Base-by-base conservation (phyloP, 805 yeast genomes). In the Kazachstania viticola region DNA sequence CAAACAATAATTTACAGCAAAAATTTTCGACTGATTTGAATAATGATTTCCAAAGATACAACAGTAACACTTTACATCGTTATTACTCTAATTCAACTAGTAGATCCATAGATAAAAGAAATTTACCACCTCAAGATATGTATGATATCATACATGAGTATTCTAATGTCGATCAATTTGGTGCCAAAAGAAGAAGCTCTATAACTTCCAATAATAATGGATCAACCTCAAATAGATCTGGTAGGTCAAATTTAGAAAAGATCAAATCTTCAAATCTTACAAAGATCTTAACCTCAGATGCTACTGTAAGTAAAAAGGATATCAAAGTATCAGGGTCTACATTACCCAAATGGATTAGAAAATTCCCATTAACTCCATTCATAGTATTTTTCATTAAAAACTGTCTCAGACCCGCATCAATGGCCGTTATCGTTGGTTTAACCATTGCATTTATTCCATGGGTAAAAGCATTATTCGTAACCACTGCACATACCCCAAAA, bases 381-480 rank as follows among this genome's bases (percentile, higher is more conserved):
- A 17, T 49, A 5, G 52, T 46, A 2, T 63, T 58, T 37, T 52
- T 65, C 32, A 15, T 60, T 4, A 67, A 71, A 36, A 80, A 78
- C 50, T 71, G 78, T 42, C 48, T 63, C 29, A 68, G 83, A 31
- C 96, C 96, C 1, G 75, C 75, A 19, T 76, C 94, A 2, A 39
- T 80, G 14, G 62, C 94, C 1, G 67, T 85, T 16, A 66, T 85
- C 8, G 28, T 74, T 0, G 69, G 85, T 0, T 60, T 88, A 27
- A 61, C 65, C 2, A 62, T 83, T 14, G 73, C 91, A 5, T 80
- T 88, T 79, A 71, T 91, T 17, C 95, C 96, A 1, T 91, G 95
- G 71, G 68, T 79, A 3, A 76, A 78, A 42, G 81, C 87, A 0
- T 60, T 83, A 12, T 83, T 83, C 48, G 77, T 75, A 9, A 51